Percentiles rank a stretch among this genome's conserved stretches.
phyloP scores from a whole-genome alignment of 192 early-diverging fungal species.

The Oehlia diaphana region DNA sequence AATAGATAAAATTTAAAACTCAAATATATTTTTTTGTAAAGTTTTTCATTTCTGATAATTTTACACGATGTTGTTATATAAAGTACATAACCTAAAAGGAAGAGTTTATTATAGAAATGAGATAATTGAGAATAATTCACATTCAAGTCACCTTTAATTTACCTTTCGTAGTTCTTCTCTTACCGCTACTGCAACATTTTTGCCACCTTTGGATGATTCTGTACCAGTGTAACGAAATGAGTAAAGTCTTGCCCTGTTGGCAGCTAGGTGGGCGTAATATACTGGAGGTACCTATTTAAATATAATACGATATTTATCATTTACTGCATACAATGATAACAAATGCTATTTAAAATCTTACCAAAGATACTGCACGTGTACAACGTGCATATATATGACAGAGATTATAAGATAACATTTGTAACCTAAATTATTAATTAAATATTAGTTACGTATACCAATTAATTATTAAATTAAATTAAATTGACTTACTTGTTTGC shows the following conservation, averaged over 20 bases:
- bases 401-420: constrained; percentile 86
- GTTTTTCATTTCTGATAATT: too few relatives aligned
- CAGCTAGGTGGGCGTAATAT: constrained; percentile 92
- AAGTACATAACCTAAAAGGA: neutral
- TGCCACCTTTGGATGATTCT: constrained; percentile 27
- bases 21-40: too few relatives aligned
- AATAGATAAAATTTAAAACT: too few relatives aligned
- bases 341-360: neutral
- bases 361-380: constrained; percentile 82
- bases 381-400: constrained; percentile 93
- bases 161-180: constrained; percentile 41
- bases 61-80: neutral
- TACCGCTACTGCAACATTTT: constrained; percentile 19
- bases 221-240: constrained; percentile 23
- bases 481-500: constrained; percentile 45
- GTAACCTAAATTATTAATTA: constrained; percentile 43
- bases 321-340: neutral
- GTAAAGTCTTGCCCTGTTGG: constrained; percentile 72
- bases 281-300: constrained; percentile 64
- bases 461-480: too few relatives aligned
- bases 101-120: neutral
- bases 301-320: too few relatives aligned
- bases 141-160: neutral
- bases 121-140: too few relatives aligned
- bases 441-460: too few relatives aligned